These are phyloP conservation scores for Yarrowia sp. DNA, from an alignment of 805 yeast genomes.

Conservation along the genomic window DNA sequence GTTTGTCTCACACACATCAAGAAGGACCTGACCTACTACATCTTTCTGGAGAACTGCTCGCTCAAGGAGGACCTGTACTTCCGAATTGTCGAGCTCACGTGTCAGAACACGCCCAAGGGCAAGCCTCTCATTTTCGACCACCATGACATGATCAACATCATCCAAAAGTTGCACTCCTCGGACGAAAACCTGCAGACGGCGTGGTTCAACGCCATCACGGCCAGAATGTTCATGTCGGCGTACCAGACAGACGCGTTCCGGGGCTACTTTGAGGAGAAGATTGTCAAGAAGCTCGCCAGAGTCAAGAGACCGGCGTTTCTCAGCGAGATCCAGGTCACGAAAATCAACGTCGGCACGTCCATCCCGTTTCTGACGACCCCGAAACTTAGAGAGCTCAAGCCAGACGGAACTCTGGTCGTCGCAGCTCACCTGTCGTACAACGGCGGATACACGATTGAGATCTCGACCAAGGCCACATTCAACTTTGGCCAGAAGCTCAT, in stretches of 20 bases:
- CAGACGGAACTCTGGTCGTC: conserved; percentile 73
- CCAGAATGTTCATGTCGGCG: conserved; percentile 73
- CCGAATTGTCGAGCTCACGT: conserved; percentile 50
- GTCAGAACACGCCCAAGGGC: conserved; percentile 47
- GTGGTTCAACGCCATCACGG: conserved; percentile 88
- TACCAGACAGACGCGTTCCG: conserved; percentile 70
- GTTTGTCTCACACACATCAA: conserved; percentile 62
- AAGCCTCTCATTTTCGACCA: conserved; percentile 55
- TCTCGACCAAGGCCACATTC: conserved; percentile 76
- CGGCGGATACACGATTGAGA: conserved; percentile 73
- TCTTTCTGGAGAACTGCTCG: conserved; percentile 55
- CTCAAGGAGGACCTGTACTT: conserved; percentile 95
- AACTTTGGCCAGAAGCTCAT: conserved; percentile 69
- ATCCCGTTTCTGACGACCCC: conserved; percentile 82
- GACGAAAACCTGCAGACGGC: conserved; percentile 79
- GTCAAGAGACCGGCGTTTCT: conserved; percentile 84
- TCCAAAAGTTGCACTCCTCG: conserved; percentile 73
- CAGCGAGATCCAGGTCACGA: conserved; percentile 73
- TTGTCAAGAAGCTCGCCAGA: conserved; percentile 70
- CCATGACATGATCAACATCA: conserved; percentile 65
- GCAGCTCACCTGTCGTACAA: conserved; percentile 62
- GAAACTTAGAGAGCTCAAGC: conserved; percentile 60
- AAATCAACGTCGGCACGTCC: conserved; percentile 70
- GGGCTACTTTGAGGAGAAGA: conserved; percentile 53
- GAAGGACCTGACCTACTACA: conserved; percentile 27